Percentiles rank a stretch among this genome's conserved stretches.
These are phyloP conservation scores for Endocalyx cinctus DNA, from an alignment of 2,329 filamentous ascomycete genomes.

Conservation along the genomic window DNA sequence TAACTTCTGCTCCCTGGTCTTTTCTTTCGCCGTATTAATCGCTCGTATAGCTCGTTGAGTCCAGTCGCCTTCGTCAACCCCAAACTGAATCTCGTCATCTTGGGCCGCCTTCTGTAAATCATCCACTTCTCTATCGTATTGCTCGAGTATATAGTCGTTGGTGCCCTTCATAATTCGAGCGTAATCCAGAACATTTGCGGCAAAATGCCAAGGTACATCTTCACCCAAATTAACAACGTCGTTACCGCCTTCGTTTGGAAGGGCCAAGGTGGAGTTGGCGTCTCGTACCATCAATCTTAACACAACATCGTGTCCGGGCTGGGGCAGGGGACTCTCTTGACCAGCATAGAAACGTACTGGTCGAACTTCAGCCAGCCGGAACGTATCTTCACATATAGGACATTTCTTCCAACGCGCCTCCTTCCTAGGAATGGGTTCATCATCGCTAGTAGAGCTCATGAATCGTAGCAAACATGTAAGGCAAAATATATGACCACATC, in stretches of 20 bases:
- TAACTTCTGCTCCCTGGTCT: constrained; percentile 45
- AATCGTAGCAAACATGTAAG: constrained; percentile 89
- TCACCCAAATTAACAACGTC: constrained; percentile 65
- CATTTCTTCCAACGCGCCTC: constrained; percentile 87
- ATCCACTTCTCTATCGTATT: constrained; percentile 75
- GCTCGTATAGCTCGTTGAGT: constrained; percentile 75
- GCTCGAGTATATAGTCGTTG: constrained; percentile 76
- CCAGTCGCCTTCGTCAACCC: constrained; percentile 84
- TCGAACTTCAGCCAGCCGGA: constrained; percentile 87
- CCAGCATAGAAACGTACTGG: constrained; percentile 89
- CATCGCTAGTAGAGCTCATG: constrained; percentile 78
- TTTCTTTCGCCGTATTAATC: constrained; percentile 73
- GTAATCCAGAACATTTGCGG: constrained; percentile 90
- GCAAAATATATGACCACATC: constrained; percentile 96
- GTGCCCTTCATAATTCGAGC: constrained; percentile 93
- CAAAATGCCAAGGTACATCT: constrained; percentile 91
- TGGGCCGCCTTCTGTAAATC: constrained; percentile 72
- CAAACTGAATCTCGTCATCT: constrained; percentile 89
- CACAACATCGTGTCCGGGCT: constrained; percentile 84
- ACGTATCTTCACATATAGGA: constrained; percentile 87
- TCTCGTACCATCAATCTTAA: constrained; percentile 79
- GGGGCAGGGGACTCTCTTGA: constrained; percentile 75
- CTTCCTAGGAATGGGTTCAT: constrained; percentile 63
- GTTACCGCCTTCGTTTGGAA: constrained; percentile 74
- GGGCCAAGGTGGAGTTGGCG: constrained; percentile 75